Evolutionary conservation across 371 early-diverging fungal genomes (phyloP), one percentile per base, ranked within the genome.

Genomic region (Mycotypha africana): DNA sequence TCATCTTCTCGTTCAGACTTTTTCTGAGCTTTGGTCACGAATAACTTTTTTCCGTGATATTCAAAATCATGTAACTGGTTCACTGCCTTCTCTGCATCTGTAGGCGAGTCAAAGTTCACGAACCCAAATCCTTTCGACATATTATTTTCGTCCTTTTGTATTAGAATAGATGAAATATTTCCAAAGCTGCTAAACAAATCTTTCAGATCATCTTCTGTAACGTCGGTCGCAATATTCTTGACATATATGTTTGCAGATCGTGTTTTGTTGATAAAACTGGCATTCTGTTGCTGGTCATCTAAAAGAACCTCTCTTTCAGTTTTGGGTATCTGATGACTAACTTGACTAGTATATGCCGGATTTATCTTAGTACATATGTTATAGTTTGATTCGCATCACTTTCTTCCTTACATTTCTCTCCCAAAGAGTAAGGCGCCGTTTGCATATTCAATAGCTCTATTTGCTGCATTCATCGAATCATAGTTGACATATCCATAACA

Each of bases 401-500:
- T 28, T 28, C 28, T 11, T 24, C 25, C 56, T 62, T 60, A 72
- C 63, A 95, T 91, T 76, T 89, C 85, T 65, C 84, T 84, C 70
- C 93, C 97, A 79, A 96, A 97, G 51, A 99, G 71, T 37, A 92
- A 70, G 85, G 94, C 93, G 38, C 95, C 98, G 72, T 99, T 93
- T 56, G 96, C 93, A 51, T 85, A 77, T 55, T 87, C 79, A 70
- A 99, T 99, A 38, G 99, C 99, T 37, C 75, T 79, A 47, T 93
- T 88, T 41, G 99, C 99, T 32, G 90, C 79, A 65, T 95, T 97
- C 45, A 76, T 64, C 28, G 84, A 91, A 70, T 97, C 97, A 76
- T 93, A 99, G 81, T 99, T 98, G 35, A 98, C 97, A 66, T 96
- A 99, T 24, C 96, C 99, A 72, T 92, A 98, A 10, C 99, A 98